A percentile compares a stretch with the other conserved stretches of the same genome.
These are phyloP conservation scores for Apiospora arundinis DNA, from an alignment of 2,329 filamentous ascomycete species.

Conservation along the genomic window DNA sequence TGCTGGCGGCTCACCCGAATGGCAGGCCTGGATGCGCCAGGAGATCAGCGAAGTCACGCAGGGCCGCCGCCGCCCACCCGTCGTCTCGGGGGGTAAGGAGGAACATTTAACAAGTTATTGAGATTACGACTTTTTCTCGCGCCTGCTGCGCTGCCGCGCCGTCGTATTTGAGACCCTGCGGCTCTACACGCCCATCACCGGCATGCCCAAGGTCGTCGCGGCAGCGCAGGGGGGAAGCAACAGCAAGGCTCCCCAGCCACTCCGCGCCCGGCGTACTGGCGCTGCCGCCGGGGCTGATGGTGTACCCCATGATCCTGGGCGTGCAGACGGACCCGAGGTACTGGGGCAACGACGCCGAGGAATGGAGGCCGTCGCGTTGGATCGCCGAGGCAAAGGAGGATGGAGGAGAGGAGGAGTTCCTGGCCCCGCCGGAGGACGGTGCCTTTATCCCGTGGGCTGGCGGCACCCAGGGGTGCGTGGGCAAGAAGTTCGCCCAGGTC, in stretches of 20 bases:
- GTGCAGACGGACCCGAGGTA: slow-evolving; percentile 36
- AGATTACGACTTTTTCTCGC: slow-evolving; percentile 42
- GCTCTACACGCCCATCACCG: slow-evolving; percentile 44
- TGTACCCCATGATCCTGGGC: slow-evolving; percentile 30
- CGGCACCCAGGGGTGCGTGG: slow-evolving; percentile 38
- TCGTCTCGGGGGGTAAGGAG: too few species aligned
- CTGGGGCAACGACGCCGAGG: slow-evolving; percentile 35
- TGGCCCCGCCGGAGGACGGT: slow-evolving; percentile 26
- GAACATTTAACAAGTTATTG: slow-evolving; percentile 42
- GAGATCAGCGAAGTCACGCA: slow-evolving; percentile 42
- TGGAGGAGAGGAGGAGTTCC: slow-evolving; percentile 23
- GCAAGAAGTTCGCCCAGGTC: slow-evolving; percentile 42
- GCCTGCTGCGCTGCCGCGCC: slow-evolving; percentile 47
- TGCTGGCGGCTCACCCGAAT: slow-evolving; percentile 51
- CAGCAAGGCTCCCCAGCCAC: background rate
- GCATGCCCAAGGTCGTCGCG: slow-evolving; percentile 33
- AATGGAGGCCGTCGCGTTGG: slow-evolving; percentile 36
- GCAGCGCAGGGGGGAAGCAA: background rate
- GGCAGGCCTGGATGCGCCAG: slow-evolving; percentile 53
- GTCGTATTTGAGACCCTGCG: slow-evolving; percentile 50
- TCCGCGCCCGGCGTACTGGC: too few species aligned
- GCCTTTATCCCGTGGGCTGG: slow-evolving; percentile 39
- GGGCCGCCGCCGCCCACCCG: slow-evolving; percentile 28
- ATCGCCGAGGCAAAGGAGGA: slow-evolving; percentile 21
- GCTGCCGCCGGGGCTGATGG: slow-evolving; percentile 22